Evolutionary conservation across 768 basidiomycete species (phyloP).

Genomic region (Termitomyces titanicus): DNA sequence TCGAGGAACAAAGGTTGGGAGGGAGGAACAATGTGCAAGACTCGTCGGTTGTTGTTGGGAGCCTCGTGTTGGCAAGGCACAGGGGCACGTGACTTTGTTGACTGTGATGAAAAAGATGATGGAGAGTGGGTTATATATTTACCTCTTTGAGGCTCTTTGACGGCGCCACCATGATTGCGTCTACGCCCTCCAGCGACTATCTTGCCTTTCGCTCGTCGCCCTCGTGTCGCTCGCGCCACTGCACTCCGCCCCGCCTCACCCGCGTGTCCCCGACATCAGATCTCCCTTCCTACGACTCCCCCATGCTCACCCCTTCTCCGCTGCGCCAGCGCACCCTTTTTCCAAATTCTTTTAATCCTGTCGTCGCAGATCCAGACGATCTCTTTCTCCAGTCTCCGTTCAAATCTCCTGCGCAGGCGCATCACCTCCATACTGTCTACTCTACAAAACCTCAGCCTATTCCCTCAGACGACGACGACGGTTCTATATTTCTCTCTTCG

Average conservation of each 20-base stretch:
- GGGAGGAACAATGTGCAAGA: constrained; percentile 7
- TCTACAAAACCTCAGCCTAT: constrained; percentile 41
- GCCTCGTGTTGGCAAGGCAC: constrained; percentile 17
- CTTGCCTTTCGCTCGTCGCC: constrained; percentile 21
- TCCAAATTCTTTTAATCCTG: constrained; percentile 21
- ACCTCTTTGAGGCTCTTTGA: too few species aligned
- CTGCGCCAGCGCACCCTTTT: constrained; percentile 44
- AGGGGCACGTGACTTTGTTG: constrained; percentile 47
- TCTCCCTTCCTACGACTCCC: constrained; percentile 41
- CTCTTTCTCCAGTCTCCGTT: constrained; percentile 53
- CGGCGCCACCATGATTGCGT: constrained; percentile 36
- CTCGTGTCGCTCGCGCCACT: constrained; percentile 24
- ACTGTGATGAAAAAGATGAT: constrained; percentile 34
- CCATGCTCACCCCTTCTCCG: constrained; percentile 66
- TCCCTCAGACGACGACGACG: constrained; percentile 52
- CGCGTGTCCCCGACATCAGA: constrained; percentile 21
- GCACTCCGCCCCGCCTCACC: constrained; percentile 33
- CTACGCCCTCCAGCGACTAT: constrained; percentile 39
- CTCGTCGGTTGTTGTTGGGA: neutral
- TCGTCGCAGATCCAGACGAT: constrained; percentile 41
- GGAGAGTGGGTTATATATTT: too few species aligned
- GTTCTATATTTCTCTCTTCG: constrained; percentile 53
- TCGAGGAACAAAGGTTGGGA: neutral
- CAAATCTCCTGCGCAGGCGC: constrained; percentile 41
- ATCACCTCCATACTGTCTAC: constrained; percentile 23